Conservation (phyloP, 106 monocot species). For the Acorus calamus region DNA sequence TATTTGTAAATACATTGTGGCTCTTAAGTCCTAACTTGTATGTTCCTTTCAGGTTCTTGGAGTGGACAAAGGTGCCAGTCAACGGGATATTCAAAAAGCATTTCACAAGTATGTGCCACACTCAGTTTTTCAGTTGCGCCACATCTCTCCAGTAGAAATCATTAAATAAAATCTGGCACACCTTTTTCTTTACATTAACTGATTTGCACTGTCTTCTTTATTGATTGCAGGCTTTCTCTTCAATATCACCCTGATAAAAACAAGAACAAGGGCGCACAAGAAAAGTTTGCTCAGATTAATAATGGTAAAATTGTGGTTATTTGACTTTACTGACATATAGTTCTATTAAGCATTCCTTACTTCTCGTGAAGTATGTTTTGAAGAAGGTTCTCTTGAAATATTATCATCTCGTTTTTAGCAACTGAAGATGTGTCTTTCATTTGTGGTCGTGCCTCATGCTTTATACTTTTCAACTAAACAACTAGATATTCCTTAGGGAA, state of each 20-base stretch:
- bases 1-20: background rate
- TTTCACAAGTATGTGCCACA: slow-evolving; percentile 72
- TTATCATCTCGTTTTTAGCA: no score
- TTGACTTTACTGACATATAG: background rate
- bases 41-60: slow-evolving; percentile 64
- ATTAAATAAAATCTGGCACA: background rate
- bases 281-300: slow-evolving; percentile 92
- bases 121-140: background rate
- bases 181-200: background rate
- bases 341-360: background rate
- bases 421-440: no score
- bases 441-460: no score
- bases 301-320: slow-evolving; percentile 46
- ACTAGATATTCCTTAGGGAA: no score
- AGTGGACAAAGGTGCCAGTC: slow-evolving; percentile 77
- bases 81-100: slow-evolving; percentile 88
- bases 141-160: no score
- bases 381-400: no score
- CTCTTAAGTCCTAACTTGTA: background rate
- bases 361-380: background rate
- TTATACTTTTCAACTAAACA: no score
- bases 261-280: slow-evolving; percentile 79
- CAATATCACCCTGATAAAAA: slow-evolving; percentile 98
- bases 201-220: no score
- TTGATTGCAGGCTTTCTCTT: slow-evolving; percentile 67